These are phyloP conservation scores for Candida dendrica DNA, from an alignment of 805 yeast species.

Conservation along the genomic window DNA sequence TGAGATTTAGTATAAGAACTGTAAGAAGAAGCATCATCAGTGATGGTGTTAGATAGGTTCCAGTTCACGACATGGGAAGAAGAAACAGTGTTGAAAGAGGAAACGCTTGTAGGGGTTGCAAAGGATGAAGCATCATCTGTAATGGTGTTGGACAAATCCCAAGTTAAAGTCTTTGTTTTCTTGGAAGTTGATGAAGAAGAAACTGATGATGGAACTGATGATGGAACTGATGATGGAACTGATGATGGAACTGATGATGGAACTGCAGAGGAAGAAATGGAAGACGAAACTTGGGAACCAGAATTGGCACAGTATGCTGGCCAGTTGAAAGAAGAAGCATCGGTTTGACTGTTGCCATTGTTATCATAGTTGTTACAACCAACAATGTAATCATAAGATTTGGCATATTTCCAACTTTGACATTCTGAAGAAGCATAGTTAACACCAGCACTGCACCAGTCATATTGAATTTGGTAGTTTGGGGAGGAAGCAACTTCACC, in stretches of 20 bases:
- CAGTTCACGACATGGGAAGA: no score
- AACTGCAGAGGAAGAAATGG: background rate
- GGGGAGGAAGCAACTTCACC: background rate
- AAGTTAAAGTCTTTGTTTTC: no score
- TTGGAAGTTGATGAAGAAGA: background rate
- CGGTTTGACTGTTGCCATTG: background rate
- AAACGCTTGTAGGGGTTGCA: no score
- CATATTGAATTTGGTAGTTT: background rate
- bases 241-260: background rate
- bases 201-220: background rate
- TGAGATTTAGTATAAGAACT: no score
- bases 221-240: background rate
- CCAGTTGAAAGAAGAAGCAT: slow-evolving; percentile 6
- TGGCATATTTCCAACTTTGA: slow-evolving; percentile 2
- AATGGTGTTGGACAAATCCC: background rate
- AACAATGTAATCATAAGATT: slow-evolving; percentile 4
- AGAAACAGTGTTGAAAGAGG: no score
- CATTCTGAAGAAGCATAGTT: no score
- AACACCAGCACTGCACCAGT: background rate
- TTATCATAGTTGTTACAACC: slow-evolving; percentile 6
- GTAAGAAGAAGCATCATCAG: no score
- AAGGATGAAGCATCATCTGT: background rate
- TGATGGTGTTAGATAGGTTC: no score
- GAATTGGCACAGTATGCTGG: background rate
- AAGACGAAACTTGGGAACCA: background rate